These are phyloP conservation scores for Plectranthus barbatus DNA, from an alignment of 257 asterid genomes.

Conservation along the genomic window DNA sequence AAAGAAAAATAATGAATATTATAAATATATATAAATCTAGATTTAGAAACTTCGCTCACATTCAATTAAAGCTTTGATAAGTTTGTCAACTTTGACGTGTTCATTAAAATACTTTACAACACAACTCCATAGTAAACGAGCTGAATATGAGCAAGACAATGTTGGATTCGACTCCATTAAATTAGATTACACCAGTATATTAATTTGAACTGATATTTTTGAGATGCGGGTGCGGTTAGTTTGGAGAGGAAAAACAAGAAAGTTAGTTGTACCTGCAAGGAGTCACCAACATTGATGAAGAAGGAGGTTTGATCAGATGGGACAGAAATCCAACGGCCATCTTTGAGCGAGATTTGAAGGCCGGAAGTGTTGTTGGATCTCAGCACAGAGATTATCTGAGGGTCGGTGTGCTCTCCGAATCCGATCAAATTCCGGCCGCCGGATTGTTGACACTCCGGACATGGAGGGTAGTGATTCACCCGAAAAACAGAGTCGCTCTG, in stretches of 20 bases:
- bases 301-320: conserved; percentile 76
- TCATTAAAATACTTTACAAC: too few species aligned
- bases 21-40: too few species aligned
- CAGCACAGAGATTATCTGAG: conserved; percentile 74
- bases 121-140: too few species aligned
- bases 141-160: too few species aligned
- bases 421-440: conserved; percentile 45
- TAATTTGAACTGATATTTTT: too few species aligned
- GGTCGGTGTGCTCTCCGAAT: conserved; percentile 91
- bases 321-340: conserved; percentile 66
- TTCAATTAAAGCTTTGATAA: too few species aligned
- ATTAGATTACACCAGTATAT: too few species aligned
- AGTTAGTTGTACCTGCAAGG: conserved; percentile 51
- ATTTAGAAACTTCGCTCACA: too few species aligned
- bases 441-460: conserved; percentile 27
- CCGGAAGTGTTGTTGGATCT: conserved; percentile 84
- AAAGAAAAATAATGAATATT: too few species aligned
- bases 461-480: conserved; percentile 78
- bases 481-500: conserved; percentile 65
- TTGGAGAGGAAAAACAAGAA: not conserved
- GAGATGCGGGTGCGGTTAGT: too few species aligned
- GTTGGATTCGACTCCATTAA: too few species aligned
- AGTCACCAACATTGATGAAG: conserved; percentile 83
- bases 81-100: too few species aligned
- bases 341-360: conserved; percentile 68